phyloP scores from a whole-genome alignment of 2,329 filamentous ascomycete genomes.

The Aureobasidium sp. region DNA sequence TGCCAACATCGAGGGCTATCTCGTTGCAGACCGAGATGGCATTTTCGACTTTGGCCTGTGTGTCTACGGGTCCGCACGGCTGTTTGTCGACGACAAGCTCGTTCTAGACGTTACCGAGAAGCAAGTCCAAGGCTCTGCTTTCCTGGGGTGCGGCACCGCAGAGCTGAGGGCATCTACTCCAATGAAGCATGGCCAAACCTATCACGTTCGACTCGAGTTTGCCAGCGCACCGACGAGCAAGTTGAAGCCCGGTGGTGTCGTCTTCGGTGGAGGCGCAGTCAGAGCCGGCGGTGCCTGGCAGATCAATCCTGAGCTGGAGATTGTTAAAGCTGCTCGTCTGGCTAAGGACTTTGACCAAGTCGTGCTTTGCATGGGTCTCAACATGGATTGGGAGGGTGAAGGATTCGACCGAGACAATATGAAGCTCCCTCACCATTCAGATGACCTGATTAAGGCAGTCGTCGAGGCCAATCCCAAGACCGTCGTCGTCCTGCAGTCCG shows the following conservation, averaged over 20 bases:
- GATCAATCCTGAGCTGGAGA: neutral
- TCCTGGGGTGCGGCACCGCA: constrained; percentile 50
- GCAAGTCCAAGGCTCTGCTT: constrained; percentile 53
- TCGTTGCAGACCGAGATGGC: constrained; percentile 22
- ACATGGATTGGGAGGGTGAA: constrained; percentile 28
- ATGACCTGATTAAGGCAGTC: constrained; percentile 43
- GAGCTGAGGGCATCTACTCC: constrained; percentile 30
- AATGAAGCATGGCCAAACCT: constrained; percentile 43
- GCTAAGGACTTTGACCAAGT: constrained; percentile 44
- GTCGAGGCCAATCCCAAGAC: no score
- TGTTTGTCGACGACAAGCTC: constrained; percentile 1
- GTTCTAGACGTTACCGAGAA: constrained; percentile 41
- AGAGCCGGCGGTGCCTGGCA: neutral
- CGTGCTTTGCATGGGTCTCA: constrained; percentile 59
- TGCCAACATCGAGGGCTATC: no score
- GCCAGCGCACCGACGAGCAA: neutral
- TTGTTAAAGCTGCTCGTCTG: no score
- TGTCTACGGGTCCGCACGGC: constrained; percentile 40
- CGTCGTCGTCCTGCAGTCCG: constrained; percentile 39
- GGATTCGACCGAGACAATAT: constrained; percentile 57
- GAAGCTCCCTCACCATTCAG: constrained; percentile 58
- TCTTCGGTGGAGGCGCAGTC: neutral
- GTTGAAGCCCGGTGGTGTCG: neutral
- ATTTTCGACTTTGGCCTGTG: constrained; percentile 60
- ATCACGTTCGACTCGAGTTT: neutral